Evolutionary conservation across 768 basidiomycete species (phyloP).

Genomic region (Lepiota brunneoincarnata): DNA sequence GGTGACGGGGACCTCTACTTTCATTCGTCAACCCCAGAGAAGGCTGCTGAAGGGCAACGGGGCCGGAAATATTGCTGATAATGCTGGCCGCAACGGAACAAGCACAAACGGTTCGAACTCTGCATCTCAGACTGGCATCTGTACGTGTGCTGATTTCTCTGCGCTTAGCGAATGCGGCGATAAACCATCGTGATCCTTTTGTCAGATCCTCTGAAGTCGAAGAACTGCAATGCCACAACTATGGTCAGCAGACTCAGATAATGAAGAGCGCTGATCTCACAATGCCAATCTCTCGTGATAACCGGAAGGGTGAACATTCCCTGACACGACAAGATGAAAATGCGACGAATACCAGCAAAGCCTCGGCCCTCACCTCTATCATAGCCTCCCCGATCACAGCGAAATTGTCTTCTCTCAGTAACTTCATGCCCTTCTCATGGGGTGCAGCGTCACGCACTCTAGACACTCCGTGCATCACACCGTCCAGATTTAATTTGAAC

Average conservation of each 20-base stretch:
- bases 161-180: constrained; percentile 32
- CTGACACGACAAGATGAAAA: background rate
- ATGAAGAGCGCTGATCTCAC: constrained; percentile 36
- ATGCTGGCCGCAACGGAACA: constrained; percentile 17
- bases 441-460: constrained; percentile 15
- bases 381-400: constrained; percentile 50
- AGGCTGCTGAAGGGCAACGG: constrained; percentile 31
- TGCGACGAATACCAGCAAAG: constrained; percentile 2
- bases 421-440: constrained; percentile 56
- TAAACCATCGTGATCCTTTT: constrained; percentile 30
- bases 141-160: constrained; percentile 59
- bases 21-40: constrained; percentile 43
- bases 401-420: constrained; percentile 62
- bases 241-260: constrained; percentile 19
- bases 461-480: constrained; percentile 7
- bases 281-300: background rate
- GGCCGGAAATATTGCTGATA: constrained; percentile 22
- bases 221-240: constrained; percentile 17
- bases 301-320: background rate
- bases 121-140: constrained; percentile 49
- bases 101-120: constrained; percentile 60
- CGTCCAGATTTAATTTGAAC: constrained; percentile 1
- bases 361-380: constrained; percentile 43
- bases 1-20: constrained; percentile 33
- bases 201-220: constrained; percentile 36